Evolutionary conservation across 2,329 filamentous ascomycete species (phyloP), one percentile per base, ranked within the genome.

Genomic region (Pseudogymnoascus sp.): DNA sequence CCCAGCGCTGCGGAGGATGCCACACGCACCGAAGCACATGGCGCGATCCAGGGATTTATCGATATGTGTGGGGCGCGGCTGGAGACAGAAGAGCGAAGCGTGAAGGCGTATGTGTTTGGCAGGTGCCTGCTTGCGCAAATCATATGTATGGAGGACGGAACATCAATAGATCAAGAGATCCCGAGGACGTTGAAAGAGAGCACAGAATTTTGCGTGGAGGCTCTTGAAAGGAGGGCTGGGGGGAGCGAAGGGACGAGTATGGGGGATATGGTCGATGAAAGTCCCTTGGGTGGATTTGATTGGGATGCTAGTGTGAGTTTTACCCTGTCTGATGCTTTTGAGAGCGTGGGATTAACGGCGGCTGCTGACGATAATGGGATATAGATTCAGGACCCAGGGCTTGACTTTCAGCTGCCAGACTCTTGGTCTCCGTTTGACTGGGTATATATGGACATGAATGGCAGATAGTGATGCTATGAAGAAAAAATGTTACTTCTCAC

Each of bases 51-150:
- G 62, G 66, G 73, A 5, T 68, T 68, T 3, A 68, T 69, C 12
- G 67, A 64, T 28, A 64, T 65, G 2, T 68, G 73, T 53, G 59
- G 71, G 3, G 70, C 71, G 3, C 42, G 71, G 0, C 69, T 77
- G 1, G 74, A 73, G 61, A 68, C 69, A 21, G 76, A 75, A 18
- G 76, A 79, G 66, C 77, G 75, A 0, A 78, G 77, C 16, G 71
- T 77, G 61, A 78, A 78, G 67, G 67, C 63, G 2, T 73, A 75
- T n/a, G 72, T 77, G 69, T 77, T 77, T 53, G 56, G 75, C 2
- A 67, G 63, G 12, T 75, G 77, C 71, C 69, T 76, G 2, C 61
- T 76, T 16, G 76, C 73, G 0, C 73, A 79, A 62, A 71, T 73
- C 2, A 73, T 75, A 44, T 74, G 35, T 31, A 25, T 62, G 47